Evolutionary conservation across 768 basidiomycete genomes (phyloP).

Genomic region (Dentipellis fragilis): DNA sequence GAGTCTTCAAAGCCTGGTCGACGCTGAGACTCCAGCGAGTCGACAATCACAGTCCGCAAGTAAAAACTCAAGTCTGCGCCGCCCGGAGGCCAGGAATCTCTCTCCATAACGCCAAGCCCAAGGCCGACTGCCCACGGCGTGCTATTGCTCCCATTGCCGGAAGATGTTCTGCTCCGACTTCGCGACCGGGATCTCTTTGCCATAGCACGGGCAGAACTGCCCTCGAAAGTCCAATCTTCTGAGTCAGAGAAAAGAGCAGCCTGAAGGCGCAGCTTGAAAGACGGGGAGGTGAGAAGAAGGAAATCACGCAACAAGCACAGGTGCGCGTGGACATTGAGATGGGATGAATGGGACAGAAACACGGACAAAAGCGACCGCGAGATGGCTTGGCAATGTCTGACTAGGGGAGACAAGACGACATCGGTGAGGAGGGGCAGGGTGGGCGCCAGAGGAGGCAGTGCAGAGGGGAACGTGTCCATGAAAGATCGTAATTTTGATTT

Average conservation of each 20-base stretch:
- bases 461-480: conserved; percentile 44
- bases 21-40: conserved; percentile 43
- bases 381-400: conserved; percentile 51
- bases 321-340: conserved; percentile 62
- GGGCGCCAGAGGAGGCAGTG: conserved; percentile 54
- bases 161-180: neutral
- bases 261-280: conserved; percentile 63
- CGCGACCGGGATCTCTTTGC: conserved; percentile 6
- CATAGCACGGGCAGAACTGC: conserved; percentile 10
- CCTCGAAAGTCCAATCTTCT: conserved; percentile 27
- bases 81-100: conserved; percentile 79
- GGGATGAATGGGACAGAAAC: conserved; percentile 51
- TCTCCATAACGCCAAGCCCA: conserved; percentile 58
- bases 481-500: conserved; percentile 33
- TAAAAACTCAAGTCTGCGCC: conserved; percentile 79
- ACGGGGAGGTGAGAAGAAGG: conserved; percentile 58
- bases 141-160: neutral
- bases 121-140: conserved; percentile 58
- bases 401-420: conserved; percentile 52
- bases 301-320: conserved; percentile 64
- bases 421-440: conserved; percentile 51
- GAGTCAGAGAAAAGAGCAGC: conserved; percentile 72
- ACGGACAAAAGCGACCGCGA: conserved; percentile 58
- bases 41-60: conserved; percentile 76
- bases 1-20: neutral